Conservation (phyloP, 2,329 filamentous ascomycete species). For the Cercospora citrullina region DNA sequence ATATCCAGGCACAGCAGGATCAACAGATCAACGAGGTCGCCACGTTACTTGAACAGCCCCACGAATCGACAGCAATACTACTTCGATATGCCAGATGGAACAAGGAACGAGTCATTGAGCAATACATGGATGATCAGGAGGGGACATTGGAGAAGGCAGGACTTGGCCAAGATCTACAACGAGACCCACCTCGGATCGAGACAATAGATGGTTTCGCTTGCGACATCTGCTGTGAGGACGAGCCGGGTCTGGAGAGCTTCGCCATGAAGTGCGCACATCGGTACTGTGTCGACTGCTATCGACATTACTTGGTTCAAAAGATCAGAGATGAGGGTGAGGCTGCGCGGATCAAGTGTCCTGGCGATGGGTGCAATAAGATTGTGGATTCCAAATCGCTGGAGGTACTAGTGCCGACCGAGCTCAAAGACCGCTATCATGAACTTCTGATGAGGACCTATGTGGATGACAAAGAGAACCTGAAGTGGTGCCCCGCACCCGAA, state of each 20-base stretch:
- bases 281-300: conserved; percentile 90
- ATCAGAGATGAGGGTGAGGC: conserved; percentile 95
- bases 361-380: conserved; percentile 82
- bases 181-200: conserved; percentile 65
- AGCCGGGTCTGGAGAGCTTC: conserved; percentile 73
- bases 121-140: conserved; percentile 88
- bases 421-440: conserved; percentile 70
- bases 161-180: conserved; percentile 63
- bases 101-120: conserved; percentile 89
- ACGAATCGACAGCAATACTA: conserved; percentile 87
- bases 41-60: conserved; percentile 82
- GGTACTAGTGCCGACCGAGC: conserved; percentile 63
- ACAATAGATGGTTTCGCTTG: conserved; percentile 76
- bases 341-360: conserved; percentile 88
- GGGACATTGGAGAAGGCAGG: conserved; percentile 82
- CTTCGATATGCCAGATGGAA: conserved; percentile 92
- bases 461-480: conserved; percentile 91
- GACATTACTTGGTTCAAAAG: conserved; percentile 87
- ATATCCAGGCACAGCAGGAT: conserved; percentile 84
- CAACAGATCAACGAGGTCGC: conserved; percentile 87
- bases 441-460: conserved; percentile 93
- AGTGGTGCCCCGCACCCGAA: conserved; percentile 98
- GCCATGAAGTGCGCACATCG: conserved; percentile 93
- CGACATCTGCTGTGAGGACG: conserved; percentile 95
- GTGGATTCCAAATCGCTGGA: conserved; percentile 88